phyloP scores from a whole-genome alignment of 305 asterid species.

The Vinca major region DNA sequence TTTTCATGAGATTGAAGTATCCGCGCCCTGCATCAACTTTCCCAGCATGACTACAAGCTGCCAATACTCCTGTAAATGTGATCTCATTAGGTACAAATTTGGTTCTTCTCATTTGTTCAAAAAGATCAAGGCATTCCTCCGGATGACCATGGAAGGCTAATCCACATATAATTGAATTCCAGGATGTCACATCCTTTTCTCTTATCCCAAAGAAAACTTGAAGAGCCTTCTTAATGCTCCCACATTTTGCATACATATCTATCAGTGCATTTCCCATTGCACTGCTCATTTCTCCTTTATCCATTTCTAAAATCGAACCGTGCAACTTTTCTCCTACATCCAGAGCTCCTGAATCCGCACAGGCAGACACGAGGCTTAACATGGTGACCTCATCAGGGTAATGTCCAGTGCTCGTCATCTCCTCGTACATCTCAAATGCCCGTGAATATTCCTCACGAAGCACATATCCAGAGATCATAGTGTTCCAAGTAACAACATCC shows the following conservation, averaged over 20 bases:
- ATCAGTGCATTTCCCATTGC: constrained; percentile 50
- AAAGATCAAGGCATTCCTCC: constrained; percentile 37
- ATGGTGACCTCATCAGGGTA: constrained; percentile 50
- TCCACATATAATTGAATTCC: constrained; percentile 53
- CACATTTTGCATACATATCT: constrained; percentile 67
- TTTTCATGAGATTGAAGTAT: too few relatives aligned
- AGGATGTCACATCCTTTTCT: constrained; percentile 42
- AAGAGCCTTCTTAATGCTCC: constrained; percentile 40
- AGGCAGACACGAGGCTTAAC: constrained; percentile 60
- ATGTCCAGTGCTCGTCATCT: constrained; percentile 38
- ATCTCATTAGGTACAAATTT: too few relatives aligned
- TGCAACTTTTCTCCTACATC: constrained; percentile 7
- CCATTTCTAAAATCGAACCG: too few relatives aligned
- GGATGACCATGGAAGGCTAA: constrained; percentile 47
- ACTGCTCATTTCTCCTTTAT: constrained; percentile 12
- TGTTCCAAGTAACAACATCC: constrained; percentile 65
- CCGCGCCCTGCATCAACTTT: too few relatives aligned
- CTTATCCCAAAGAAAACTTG: constrained; percentile 40
- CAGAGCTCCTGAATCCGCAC: constrained; percentile 48
- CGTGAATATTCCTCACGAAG: constrained; percentile 29
- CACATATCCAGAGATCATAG: constrained; percentile 53
- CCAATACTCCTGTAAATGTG: too few relatives aligned
- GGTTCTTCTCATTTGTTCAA: constrained; percentile 29
- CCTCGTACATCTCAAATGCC: constrained; percentile 48
- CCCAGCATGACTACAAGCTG: too few relatives aligned